Percentiles rank a stretch among this genome's conserved stretches.
These are phyloP conservation scores for Teratosphaeria viscida DNA, from an alignment of 2,329 filamentous ascomycete species.

Conservation along the genomic window DNA sequence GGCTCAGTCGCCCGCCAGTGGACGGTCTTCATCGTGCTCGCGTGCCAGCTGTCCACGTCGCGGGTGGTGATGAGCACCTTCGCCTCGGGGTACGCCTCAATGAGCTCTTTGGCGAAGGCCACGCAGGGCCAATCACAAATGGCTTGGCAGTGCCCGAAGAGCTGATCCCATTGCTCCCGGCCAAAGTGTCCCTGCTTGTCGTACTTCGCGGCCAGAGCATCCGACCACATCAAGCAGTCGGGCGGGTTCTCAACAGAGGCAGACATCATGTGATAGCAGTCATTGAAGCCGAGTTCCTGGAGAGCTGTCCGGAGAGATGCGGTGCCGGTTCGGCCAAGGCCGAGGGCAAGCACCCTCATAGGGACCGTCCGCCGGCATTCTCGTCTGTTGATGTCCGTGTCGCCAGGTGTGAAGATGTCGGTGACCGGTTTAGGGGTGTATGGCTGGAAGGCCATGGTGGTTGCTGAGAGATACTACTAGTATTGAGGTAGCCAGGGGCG, in stretches of 20 bases:
- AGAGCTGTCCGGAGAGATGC: constrained; percentile 57
- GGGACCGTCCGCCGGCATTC: constrained; percentile 56
- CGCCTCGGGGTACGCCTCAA: constrained; percentile 61
- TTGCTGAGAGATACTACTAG: background rate
- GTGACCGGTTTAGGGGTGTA: constrained; percentile 42
- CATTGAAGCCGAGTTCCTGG: constrained; percentile 54
- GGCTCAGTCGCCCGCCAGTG: constrained; percentile 57
- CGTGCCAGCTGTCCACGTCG: constrained; percentile 55
- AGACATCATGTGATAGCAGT: constrained; percentile 67
- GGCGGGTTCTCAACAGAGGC: constrained; percentile 58
- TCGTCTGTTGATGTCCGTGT: constrained; percentile 58
- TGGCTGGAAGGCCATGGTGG: constrained; percentile 29
- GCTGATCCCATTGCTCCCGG: constrained; percentile 58
- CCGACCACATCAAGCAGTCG: constrained; percentile 59
- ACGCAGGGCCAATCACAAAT: constrained; percentile 61
- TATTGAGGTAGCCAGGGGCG: background rate
- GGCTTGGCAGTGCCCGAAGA: constrained; percentile 54
- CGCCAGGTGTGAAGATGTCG: constrained; percentile 49
- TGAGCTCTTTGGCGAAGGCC: constrained; percentile 58
- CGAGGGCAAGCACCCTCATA: constrained; percentile 62
- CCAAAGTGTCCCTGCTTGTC: constrained; percentile 52
- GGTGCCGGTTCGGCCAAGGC: constrained; percentile 60
- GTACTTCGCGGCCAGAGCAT: constrained; percentile 54
- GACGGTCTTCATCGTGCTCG: constrained; percentile 55
- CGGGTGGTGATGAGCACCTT: constrained; percentile 60